Evolutionary conservation across 1,284 basidiomycete genomes (phyloP), one percentile per base, ranked within the genome.

Genomic region (Irpex lacteus): DNA sequence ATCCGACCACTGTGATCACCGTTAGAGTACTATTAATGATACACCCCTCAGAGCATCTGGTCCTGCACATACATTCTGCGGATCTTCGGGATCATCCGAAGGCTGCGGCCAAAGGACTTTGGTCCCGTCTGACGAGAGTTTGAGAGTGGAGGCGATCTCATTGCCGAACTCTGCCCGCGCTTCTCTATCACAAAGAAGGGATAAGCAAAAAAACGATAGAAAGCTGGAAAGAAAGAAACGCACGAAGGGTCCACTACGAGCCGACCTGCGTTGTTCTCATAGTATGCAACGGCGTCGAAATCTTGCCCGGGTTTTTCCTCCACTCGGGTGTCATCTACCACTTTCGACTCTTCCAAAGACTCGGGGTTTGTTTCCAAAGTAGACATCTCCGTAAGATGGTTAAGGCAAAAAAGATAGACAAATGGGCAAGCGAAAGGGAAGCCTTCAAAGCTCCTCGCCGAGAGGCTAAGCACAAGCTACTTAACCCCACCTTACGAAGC

Each of bases 61-160:
- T n/a, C 74, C 76, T 36, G 34, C 5, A 36, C 34, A 36, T 5
- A 87, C 88, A 68, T 89, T 90, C 74, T 89, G 87, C 2, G 88
- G 88, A 69, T 90, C 88, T 5, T 82, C 74, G 1, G 82, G 82
- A 49, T 85, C 84, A 68, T 90, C 87, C 2, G 82, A 82, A 9
- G 87, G 88, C 71, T 90, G 87, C 0, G 86, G 87, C 81, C 83
- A 85, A 2, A 86, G 75, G 7, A 85, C 79, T 61, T 80, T 82
- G n/a, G 76, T 79, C 0, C 83, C 83, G 63, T 82, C 80, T 7
- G 64, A 60, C 1, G 80, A 80, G 1, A 83, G 74, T 73, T 86
- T 86, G 63, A 86, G 76, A 19, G 66, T 74, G 52, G 79, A 74
- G 2, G 85, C 85, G 54, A 85, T 70, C 3, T 68, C 69, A 15